A percentile compares a stretch with the other conserved stretches of the same genome.
Conservation (phyloP, 2,329 filamentous ascomycete species). For the Escovopsis sp. region DNA sequence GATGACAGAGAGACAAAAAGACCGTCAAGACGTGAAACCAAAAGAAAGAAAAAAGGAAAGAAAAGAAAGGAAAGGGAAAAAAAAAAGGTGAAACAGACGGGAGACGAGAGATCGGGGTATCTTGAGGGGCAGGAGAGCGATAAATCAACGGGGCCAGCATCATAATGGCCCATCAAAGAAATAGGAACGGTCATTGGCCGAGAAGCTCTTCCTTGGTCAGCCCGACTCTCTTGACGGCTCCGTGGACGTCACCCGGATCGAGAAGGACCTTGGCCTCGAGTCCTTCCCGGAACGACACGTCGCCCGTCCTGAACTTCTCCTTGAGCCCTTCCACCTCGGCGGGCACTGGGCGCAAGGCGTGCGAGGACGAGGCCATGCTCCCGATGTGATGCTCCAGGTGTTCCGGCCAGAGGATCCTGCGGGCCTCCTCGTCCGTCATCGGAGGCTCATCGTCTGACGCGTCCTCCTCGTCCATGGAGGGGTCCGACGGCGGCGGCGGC, state of each 20-base stretch:
- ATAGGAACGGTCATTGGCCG: not conserved
- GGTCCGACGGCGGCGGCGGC: constrained; percentile 4
- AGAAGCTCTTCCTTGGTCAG: constrained; percentile 10
- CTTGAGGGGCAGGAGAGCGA: no score
- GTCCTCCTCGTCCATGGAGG: constrained; percentile 7
- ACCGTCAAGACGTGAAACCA: not conserved
- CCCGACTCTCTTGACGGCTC: constrained; percentile 16
- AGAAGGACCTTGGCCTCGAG: constrained; percentile 27
- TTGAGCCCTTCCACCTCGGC: constrained; percentile 14
- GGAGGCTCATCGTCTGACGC: constrained; percentile 5
- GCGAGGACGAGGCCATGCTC: no score
- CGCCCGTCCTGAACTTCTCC: constrained; percentile 26
- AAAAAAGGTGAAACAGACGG: not conserved
- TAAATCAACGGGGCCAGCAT: no score
- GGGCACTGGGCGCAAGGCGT: constrained; percentile 1
- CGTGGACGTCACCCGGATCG: constrained; percentile 14
- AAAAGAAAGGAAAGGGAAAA: not conserved
- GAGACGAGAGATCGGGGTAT: no score
- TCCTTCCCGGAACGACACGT: constrained; percentile 16
- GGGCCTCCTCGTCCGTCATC: constrained; percentile 19
- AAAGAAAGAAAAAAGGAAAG: not conserved
- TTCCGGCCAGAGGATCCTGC: constrained; percentile 25
- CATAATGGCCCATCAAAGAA: not conserved
- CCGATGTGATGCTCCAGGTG: constrained; percentile 5
- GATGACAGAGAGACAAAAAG: not conserved